Base-by-base conservation (phyloP, 1,284 basidiomycete genomes). In the Prillingera fragicola region DNA sequence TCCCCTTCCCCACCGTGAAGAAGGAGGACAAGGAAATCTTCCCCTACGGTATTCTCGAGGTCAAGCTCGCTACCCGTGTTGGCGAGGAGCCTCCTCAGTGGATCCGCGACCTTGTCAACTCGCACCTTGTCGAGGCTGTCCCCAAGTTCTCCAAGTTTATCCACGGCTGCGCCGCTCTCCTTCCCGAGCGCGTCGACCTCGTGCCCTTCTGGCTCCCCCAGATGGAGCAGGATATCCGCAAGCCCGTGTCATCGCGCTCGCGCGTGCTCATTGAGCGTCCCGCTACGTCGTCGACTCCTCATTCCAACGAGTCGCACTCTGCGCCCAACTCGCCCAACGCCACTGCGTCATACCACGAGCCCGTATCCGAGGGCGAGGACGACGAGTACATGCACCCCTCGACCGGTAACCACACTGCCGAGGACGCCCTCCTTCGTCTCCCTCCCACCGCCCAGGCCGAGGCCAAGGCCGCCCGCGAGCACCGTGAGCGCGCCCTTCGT, bases 61-160 rank as follows among this genome's bases (percentile, higher is more conserved):
- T 98, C 56, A 98, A 98, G 73, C 73, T 98, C 32, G 94, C 97
- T 71, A 98, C 94, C 7, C 91, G 97, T 66, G 79, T 86, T 55
- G 94, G 95, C 2, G 94, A 97, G 69, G 82, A 96, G 69, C 94
- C 95, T 5, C 94, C 94, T 1, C 78, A 86, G 63, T 98, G 94
- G 94, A 91, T 98, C 25, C 84, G 84, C 10, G 91, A 98, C 50
- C 80, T 98, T 9, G 91, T 98, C 31, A 82, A 85, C 59, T 90
- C 86, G 39, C 91, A 97, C 73, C 75, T 98, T 5, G 94, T 95
- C 8, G 89, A 92, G 65, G 87, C 87, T 15, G 85, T 92, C 5
- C 88, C 88, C 23, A 92, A 92, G 72, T 87, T 87, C 75, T 72
- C 71, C 27, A 72, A 87, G 53, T 97, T 97, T 68, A 95, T 97